Evolutionary conservation across 2,329 filamentous ascomycete genomes (phyloP).

Genomic region (Seiridium unicorne): DNA sequence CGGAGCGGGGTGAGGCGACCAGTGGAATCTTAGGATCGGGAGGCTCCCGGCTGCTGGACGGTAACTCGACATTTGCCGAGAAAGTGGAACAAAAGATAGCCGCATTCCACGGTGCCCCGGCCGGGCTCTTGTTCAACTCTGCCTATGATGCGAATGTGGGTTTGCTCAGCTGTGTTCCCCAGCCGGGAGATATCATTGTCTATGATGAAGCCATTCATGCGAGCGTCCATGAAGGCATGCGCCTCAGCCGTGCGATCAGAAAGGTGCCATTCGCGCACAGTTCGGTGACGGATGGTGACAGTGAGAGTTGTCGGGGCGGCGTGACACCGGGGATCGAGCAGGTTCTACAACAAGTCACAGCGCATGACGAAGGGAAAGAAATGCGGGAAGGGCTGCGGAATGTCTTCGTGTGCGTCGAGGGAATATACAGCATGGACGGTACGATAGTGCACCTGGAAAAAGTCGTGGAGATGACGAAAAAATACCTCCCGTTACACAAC

Average conservation of each 20-base stretch:
- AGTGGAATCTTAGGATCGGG: slow-evolving; percentile 38
- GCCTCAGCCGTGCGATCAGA: slow-evolving; percentile 52
- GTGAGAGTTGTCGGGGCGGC: neutral
- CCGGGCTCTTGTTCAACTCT: slow-evolving; percentile 53
- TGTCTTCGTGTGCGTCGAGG: slow-evolving; percentile 69
- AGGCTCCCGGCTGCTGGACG: slow-evolving; percentile 53
- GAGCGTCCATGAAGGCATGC: slow-evolving; percentile 77
- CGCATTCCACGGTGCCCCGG: slow-evolving; percentile 41
- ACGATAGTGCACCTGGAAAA: slow-evolving; percentile 64
- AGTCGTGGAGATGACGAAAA: slow-evolving; percentile 57
- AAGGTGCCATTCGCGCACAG: slow-evolving; percentile 58
- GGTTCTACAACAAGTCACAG: slow-evolving; percentile 24
- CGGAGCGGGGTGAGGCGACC: neutral
- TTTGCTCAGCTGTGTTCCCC: slow-evolving; percentile 59
- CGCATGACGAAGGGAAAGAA: neutral
- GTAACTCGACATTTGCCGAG: slow-evolving; percentile 45
- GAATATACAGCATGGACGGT: slow-evolving; percentile 82
- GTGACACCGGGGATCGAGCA: slow-evolving; percentile 24
- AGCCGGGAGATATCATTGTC: slow-evolving; percentile 60
- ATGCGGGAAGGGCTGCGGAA: slow-evolving; percentile 32
- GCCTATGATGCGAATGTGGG: slow-evolving; percentile 68
- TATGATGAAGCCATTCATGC: slow-evolving; percentile 78
- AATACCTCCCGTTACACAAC: slow-evolving; percentile 54
- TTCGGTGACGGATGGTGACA: slow-evolving; percentile 29
- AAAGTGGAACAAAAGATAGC: slow-evolving; percentile 46